Percentiles rank a stretch among this genome's conserved stretches.
phyloP scores from a whole-genome alignment of 1,139 yeast genomes.

The Taphrina flavorubra region DNA sequence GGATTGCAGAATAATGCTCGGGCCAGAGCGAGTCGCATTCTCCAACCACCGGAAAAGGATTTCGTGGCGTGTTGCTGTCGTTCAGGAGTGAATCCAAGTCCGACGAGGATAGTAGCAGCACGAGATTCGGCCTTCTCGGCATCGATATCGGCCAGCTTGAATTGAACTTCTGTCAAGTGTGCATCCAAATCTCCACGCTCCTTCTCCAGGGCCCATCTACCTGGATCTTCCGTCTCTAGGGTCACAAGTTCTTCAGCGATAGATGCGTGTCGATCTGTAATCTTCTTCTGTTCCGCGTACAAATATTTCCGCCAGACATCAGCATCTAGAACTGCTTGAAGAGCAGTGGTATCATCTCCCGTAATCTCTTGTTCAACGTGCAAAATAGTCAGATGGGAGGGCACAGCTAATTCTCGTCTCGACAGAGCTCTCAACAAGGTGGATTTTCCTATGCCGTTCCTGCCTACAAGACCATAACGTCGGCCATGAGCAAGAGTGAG shows the following conservation, averaged over 20 bases:
- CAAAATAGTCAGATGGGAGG: slow-evolving; percentile 90
- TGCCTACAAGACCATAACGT: slow-evolving; percentile 96
- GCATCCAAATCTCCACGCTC: slow-evolving; percentile 85
- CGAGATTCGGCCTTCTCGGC: slow-evolving; percentile 96
- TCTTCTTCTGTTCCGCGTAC: slow-evolving; percentile 73
- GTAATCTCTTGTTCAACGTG: slow-evolving; percentile 97
- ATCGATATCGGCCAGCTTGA: slow-evolving; percentile 87
- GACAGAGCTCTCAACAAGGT: slow-evolving; percentile 88
- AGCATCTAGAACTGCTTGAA: slow-evolving; percentile 94
- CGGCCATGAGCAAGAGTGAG: slow-evolving; percentile 88
- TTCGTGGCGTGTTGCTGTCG: slow-evolving; percentile 83
- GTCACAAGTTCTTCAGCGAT: slow-evolving; percentile 69
- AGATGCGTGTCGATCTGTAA: slow-evolving; percentile 74
- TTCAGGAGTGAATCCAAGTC: slow-evolving; percentile 90
- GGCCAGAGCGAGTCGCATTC: slow-evolving; percentile 98
- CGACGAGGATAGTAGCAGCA: slow-evolving; percentile 92
- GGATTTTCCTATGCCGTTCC: slow-evolving; percentile 99
- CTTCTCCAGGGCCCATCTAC: slow-evolving; percentile 78
- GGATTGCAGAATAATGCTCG: slow-evolving; percentile 98
- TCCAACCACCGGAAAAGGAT: slow-evolving; percentile 99
- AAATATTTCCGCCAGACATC: slow-evolving; percentile 98
- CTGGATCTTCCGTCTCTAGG: slow-evolving; percentile 71
- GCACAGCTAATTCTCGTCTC: slow-evolving; percentile 89
- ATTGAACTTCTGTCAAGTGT: slow-evolving; percentile 77
- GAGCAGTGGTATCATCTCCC: slow-evolving; percentile 89